Evolutionary conservation across 2,329 filamentous ascomycete genomes (phyloP).

Genomic region (Pseudocercospora cruenta): DNA sequence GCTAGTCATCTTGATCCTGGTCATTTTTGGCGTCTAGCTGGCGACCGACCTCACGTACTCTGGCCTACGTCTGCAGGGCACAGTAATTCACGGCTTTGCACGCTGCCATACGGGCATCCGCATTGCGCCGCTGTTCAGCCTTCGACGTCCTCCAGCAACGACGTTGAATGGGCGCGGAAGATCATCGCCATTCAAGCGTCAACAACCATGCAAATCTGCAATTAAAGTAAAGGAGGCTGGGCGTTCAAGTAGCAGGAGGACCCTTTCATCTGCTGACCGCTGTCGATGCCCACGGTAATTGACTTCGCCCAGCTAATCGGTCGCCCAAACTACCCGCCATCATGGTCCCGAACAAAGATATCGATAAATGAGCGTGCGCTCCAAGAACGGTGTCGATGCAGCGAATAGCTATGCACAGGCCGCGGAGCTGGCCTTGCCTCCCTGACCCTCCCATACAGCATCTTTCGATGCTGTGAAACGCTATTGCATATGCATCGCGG

Average conservation of each 20-base stretch:
- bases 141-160: not conserved
- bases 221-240: conserved; percentile 12
- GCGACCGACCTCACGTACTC: no score
- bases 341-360: conserved; percentile 6
- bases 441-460: not conserved
- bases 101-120: not conserved
- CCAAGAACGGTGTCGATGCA: not conserved
- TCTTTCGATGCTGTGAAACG: conserved; percentile 8
- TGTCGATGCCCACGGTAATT: conserved; percentile 7
- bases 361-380: not conserved
- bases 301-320: not conserved
- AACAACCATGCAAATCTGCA: conserved; percentile 13
- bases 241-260: not conserved
- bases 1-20: not conserved
- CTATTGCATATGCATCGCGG: conserved; percentile 9
- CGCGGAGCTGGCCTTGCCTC: conserved; percentile 4
- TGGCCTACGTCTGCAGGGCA: not conserved
- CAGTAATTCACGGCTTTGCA: not conserved
- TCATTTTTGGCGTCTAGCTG: not conserved
- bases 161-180: not conserved
- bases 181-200: conserved; percentile 12
- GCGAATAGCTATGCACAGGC: not conserved
- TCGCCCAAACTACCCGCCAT: conserved; percentile 8
- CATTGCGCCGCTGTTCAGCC: not conserved
- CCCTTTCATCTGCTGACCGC: conserved; percentile 12